A percentile compares a stretch with the other conserved stretches of the same genome.
Conservation (phyloP, 164 flowering plant genomes). For the Vitis labrusca region DNA sequence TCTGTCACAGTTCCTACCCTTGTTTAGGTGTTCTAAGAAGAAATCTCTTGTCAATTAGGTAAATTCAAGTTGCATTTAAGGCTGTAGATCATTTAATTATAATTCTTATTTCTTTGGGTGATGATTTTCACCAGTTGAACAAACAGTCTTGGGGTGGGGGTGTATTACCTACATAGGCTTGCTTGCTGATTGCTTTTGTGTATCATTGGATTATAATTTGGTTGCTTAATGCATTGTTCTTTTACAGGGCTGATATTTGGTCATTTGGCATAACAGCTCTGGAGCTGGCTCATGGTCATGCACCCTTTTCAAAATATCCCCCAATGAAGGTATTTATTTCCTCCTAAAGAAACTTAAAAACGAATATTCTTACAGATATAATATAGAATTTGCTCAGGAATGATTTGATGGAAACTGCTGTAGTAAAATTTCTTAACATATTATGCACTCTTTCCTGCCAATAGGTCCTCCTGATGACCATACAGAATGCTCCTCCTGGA, state of each 20-base stretch:
- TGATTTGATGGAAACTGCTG: neutral
- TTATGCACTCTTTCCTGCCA: neutral
- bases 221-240: constrained; percentile 2
- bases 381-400: neutral
- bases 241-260: constrained; percentile 71
- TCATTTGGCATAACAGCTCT: constrained; percentile 74
- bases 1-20: too few relatives aligned
- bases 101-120: too few relatives aligned
- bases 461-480: constrained; percentile 75
- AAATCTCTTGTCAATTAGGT: too few relatives aligned
- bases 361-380: neutral
- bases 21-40: too few relatives aligned
- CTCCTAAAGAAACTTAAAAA: neutral
- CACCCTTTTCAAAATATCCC: constrained; percentile 75
- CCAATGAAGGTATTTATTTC: constrained; percentile 62
- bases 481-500: constrained; percentile 81
- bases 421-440: constrained; percentile 1
- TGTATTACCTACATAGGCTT: too few relatives aligned
- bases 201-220: neutral
- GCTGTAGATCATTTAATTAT: too few relatives aligned
- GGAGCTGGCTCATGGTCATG: constrained; percentile 81
- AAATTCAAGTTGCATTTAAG: too few relatives aligned
- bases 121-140: too few relatives aligned
- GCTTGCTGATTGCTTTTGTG: too few relatives aligned
- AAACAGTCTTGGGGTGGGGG: too few relatives aligned